Percentiles rank a stretch among this genome's conserved stretches.
These are phyloP conservation scores for Coelastrella sp. DNA, from an alignment of 139 green algal genomes.

Conservation along the genomic window DNA sequence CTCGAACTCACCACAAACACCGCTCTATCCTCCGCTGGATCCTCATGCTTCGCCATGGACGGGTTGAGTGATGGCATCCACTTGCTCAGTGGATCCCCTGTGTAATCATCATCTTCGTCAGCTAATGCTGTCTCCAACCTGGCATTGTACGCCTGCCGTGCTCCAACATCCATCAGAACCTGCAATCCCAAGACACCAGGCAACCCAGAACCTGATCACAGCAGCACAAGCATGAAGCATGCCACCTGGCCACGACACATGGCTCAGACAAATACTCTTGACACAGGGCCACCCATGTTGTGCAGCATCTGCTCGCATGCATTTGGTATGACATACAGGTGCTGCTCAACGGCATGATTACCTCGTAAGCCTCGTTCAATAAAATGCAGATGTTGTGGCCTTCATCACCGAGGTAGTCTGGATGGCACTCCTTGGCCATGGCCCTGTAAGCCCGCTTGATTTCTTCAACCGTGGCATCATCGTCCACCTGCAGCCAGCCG, in stretches of 20 bases:
- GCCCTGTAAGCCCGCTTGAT: slow-evolving; percentile 86
- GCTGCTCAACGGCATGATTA: not conserved
- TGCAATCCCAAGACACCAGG: slow-evolving; percentile 53
- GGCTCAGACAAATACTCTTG: not conserved
- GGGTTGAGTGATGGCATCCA: slow-evolving; percentile 75
- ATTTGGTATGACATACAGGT: not conserved
- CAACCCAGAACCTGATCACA: not conserved
- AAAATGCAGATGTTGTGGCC: slow-evolving; percentile 90
- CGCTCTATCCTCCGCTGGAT: slow-evolving; percentile 72
- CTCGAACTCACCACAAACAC: slow-evolving; percentile 82
- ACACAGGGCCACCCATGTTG: not conserved
- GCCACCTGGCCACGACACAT: not conserved
- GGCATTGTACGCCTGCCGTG: slow-evolving; percentile 71
- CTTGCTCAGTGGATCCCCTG: slow-evolving; percentile 79
- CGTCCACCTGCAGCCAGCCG: slow-evolving; percentile 64
- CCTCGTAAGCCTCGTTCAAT: slow-evolving; percentile 81
- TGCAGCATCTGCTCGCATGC: not conserved
- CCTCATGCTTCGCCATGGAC: slow-evolving; percentile 72
- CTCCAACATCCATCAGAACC: slow-evolving; percentile 66
- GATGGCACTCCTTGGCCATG: slow-evolving; percentile 79
- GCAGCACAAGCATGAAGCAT: not conserved
- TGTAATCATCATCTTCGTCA: slow-evolving; percentile 81
- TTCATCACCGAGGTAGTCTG: slow-evolving; percentile 73
- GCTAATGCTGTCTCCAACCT: slow-evolving; percentile 70
- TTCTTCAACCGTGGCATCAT: slow-evolving; percentile 66